These are phyloP conservation scores for Leccinum subspadiceum DNA, from an alignment of 1,284 basidiomycete species.

Conservation along the genomic window DNA sequence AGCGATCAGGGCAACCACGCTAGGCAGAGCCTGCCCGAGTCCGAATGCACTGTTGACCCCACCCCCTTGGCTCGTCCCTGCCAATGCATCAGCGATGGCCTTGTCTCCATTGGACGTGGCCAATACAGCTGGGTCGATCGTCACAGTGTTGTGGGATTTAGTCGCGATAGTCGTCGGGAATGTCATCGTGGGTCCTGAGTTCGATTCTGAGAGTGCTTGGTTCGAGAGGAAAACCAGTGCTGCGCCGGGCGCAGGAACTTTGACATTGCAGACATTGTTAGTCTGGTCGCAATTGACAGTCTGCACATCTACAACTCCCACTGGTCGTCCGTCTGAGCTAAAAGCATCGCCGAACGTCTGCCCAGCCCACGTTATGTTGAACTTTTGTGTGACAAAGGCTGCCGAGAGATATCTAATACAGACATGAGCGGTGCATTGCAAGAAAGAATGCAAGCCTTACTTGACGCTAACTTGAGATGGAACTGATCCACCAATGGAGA, in stretches of 20 bases:
- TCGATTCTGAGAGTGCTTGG: slow-evolving; percentile 36
- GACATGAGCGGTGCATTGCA: slow-evolving; percentile 2
- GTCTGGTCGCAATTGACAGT: slow-evolving; percentile 45
- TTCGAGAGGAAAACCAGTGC: slow-evolving; percentile 56
- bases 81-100: slow-evolving; percentile 11
- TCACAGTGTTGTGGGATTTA: slow-evolving; percentile 32
- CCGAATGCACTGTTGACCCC: slow-evolving; percentile 1
- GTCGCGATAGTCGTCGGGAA: slow-evolving; percentile 42
- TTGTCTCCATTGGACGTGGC: slow-evolving; percentile 36
- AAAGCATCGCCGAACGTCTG: slow-evolving; percentile 68
- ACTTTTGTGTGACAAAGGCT: slow-evolving; percentile 56
- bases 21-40: slow-evolving; percentile 11
- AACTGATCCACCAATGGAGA: slow-evolving; percentile 43
- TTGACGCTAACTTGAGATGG: slow-evolving; percentile 54
- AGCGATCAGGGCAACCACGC: slow-evolving; percentile 14
- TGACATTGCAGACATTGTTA: slow-evolving; percentile 44
- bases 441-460: slow-evolving; percentile 34
- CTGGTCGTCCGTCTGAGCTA: slow-evolving; percentile 60
- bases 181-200: slow-evolving; percentile 34
- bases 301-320: slow-evolving; percentile 46
- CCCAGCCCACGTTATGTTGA: slow-evolving; percentile 72
- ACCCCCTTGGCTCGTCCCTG: slow-evolving; percentile 8
- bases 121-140: slow-evolving; percentile 26
- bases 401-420: slow-evolving; percentile 49
- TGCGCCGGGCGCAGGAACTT: slow-evolving; percentile 52